phyloP scores from a whole-genome alignment of 805 yeast genomes.

The Candida pini region DNA sequence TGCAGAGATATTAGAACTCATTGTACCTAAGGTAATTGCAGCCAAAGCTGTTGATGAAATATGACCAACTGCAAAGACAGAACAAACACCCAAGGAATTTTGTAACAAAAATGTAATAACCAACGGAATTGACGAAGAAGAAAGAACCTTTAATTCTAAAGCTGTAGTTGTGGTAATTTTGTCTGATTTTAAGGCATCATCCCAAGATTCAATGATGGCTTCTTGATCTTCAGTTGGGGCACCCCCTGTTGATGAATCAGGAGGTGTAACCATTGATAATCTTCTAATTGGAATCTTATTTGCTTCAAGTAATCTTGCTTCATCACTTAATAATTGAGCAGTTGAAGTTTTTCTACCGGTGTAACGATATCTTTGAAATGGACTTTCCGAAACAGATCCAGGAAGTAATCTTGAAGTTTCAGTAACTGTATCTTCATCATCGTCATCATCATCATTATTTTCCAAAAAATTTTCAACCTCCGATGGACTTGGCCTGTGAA shows the following conservation, averaged over 20 bases:
- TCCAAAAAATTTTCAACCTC: slow-evolving; percentile 21
- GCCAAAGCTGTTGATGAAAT: slow-evolving; percentile 68
- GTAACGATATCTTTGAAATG: background rate
- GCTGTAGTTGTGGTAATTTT: slow-evolving; percentile 39
- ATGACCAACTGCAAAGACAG: slow-evolving; percentile 72
- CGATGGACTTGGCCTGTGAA: slow-evolving; percentile 23
- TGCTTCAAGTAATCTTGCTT: slow-evolving; percentile 23
- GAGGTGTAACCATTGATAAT: slow-evolving; percentile 4
- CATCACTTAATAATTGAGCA: slow-evolving; percentile 19
- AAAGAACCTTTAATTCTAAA: slow-evolving; percentile 35
- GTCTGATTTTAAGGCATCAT: slow-evolving; percentile 28
- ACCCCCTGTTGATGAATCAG: slow-evolving; percentile 1
- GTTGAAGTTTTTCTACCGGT: slow-evolving; percentile 3
- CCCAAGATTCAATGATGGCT: slow-evolving; percentile 28
- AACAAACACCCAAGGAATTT: slow-evolving; percentile 68
- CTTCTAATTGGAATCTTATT: slow-evolving; percentile 24
- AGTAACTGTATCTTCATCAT: background rate
- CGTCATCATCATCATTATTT: slow-evolving; percentile 13
- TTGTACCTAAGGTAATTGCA: slow-evolving; percentile 67
- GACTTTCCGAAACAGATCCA: background rate
- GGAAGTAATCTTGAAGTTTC: background rate
- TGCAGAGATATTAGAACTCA: slow-evolving; percentile 76
- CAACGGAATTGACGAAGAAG: slow-evolving; percentile 48
- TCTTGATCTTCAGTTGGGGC: slow-evolving; percentile 12
- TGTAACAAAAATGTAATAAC: slow-evolving; percentile 64